Evolutionary conservation across 352 stramenopile genomes (phyloP), one percentile per base, ranked within the genome.

Genomic region (Saprolegnia parasitica): DNA sequence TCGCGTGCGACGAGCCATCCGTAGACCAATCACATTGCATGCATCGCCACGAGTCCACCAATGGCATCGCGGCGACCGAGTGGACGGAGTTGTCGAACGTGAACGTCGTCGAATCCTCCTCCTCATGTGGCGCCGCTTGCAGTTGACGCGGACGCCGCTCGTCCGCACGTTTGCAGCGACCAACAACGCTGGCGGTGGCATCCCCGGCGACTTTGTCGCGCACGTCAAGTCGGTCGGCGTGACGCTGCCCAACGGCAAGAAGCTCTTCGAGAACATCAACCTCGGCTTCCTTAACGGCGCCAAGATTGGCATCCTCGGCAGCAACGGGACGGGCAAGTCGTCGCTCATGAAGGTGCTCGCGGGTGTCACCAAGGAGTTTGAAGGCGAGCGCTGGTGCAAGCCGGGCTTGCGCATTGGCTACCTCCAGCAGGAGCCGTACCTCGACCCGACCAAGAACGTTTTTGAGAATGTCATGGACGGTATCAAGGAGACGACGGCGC

Each of bases 281-380:
- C 72, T 95, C 23, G 84, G 81, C 40, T 93, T 95, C 65, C 65
- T 93, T 46, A 84, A 82, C 52, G 96, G 98, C 77, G 96, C 90
- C 68, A 96, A 98, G 66, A 97, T 99, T 57, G 96, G 96, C 16
- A 81, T 99, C 13, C 81, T 99, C 0, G 96, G 96, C 16, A 73
- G 96, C 4, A 99, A 99, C 75, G 96, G 96, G 60, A 97, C 76
- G 45, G 93, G 93, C 65, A 99, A 98, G 74, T 98, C 91, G 37
- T 98, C 96, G 42, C 80, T 99, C 16, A 80, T 99, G 13, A 99
- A 99, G 80, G 84, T 99, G 20, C 90, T 99, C 72, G 89, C 88
- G 4, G 94, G 96, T 23, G 95, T 98, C 16, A 77, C 74, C 65
- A 81, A 74, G 13, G 87, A 96, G 72, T 93, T 88, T 67, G 88